A percentile compares a stretch with the other conserved stretches of the same genome.
These are phyloP conservation scores for Fonsecaea monophora DNA, from an alignment of 2,329 filamentous ascomycete species.

Conservation along the genomic window DNA sequence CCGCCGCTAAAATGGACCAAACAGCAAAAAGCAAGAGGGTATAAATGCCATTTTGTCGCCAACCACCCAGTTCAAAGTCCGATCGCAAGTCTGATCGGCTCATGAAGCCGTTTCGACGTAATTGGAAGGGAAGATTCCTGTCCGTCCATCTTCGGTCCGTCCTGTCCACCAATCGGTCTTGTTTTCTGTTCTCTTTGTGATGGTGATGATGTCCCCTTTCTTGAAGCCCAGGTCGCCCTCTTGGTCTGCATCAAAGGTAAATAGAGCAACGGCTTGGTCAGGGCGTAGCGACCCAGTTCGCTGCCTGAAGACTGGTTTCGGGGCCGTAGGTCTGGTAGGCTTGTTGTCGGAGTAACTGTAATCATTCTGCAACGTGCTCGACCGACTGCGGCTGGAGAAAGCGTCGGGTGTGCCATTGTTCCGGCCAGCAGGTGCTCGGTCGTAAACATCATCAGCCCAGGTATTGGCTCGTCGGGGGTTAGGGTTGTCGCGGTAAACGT, in stretches of 20 bases:
- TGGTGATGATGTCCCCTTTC: conserved; percentile 95
- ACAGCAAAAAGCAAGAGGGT: conserved; percentile 26
- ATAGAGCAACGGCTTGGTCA: conserved; percentile 89
- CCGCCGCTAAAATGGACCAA: conserved; percentile 33
- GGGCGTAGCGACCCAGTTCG: conserved; percentile 55
- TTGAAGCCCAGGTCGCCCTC: conserved; percentile 92
- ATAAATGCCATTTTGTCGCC: conserved; percentile 17
- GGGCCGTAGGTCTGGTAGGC: conserved; percentile 80
- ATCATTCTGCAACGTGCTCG: conserved; percentile 52
- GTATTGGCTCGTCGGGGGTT: conserved; percentile 52
- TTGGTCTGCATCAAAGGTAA: conserved; percentile 93
- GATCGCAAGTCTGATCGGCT: conserved; percentile 9
- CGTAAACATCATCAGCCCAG: conserved; percentile 59
- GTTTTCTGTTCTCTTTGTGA: conserved; percentile 91
- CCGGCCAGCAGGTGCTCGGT: conserved; percentile 45
- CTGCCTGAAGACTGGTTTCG: conserved; percentile 80
- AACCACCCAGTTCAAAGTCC: conserved; percentile 3
- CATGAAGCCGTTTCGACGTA: conserved; percentile 39
- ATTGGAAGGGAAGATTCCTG: conserved; percentile 81
- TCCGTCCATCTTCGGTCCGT: conserved; percentile 74
- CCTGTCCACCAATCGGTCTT: conserved; percentile 99
- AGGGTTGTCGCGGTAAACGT: conserved; percentile 61
- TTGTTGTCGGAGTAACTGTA: conserved; percentile 66
- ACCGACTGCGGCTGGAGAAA: conserved; percentile 47
- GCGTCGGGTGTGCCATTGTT: conserved; percentile 43